Percentiles rank a stretch among this genome's conserved stretches.
These are phyloP conservation scores for Oropetium thomaeum DNA, from an alignment of 176 grass and related monocot species.

Conservation along the genomic window DNA sequence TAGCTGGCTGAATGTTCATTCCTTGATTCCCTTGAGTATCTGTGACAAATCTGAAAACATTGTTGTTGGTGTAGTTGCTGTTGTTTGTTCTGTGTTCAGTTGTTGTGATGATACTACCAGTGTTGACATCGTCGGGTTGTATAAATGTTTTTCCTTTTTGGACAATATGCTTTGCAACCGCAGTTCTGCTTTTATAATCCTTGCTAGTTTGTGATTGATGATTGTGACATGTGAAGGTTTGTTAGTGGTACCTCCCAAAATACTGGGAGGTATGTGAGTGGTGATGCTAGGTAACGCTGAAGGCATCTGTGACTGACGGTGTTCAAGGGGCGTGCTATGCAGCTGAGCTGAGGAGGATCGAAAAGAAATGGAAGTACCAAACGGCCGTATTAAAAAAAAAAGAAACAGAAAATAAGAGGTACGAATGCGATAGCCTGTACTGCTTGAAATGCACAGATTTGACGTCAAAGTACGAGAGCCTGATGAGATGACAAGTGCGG, in stretches of 20 bases:
- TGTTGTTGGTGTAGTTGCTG: neutral
- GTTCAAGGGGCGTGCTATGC: neutral
- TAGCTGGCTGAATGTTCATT: constrained; percentile 20
- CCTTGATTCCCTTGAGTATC: neutral
- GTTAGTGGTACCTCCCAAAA: neutral
- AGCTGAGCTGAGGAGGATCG: neutral
- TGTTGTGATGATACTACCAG: neutral
- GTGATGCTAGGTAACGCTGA: neutral
- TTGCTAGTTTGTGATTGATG: neutral
- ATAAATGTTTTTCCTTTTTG: neutral
- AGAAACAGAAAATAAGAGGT: neutral
- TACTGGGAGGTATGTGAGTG: neutral
- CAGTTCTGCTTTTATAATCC: neutral
- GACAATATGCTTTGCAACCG: neutral
- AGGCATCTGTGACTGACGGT: neutral
- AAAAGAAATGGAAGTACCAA: neutral
- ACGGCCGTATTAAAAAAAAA: neutral
- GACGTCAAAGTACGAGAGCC: neutral
- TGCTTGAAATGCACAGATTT: neutral
- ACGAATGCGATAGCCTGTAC: neutral
- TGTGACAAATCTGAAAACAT: neutral
- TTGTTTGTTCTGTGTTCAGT: neutral
- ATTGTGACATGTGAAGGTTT: neutral
- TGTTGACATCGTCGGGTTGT: neutral
- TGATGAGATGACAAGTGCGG: neutral